Evolutionary conservation across 2,329 filamentous ascomycete species (phyloP), one percentile per base, ranked within the genome.

Genomic region (Amesomyces nigricolor): DNA sequence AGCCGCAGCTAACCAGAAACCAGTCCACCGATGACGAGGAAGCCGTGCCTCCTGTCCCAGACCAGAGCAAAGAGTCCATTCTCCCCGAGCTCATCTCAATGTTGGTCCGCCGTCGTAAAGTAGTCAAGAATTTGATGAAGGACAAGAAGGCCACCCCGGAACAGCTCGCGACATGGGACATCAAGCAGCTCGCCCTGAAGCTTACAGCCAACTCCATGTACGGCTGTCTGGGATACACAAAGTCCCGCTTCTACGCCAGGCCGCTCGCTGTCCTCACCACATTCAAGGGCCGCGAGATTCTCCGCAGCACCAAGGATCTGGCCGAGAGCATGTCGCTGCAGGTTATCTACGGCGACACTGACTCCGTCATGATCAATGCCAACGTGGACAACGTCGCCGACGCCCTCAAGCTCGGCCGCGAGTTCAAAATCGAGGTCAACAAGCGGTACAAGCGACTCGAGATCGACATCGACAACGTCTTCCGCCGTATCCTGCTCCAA

Each of bases 161-260:
- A 66, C 81, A 99, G 70, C 81, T 95, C 54, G 88, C 91, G 3
- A 91, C 92, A 0, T 99, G 92, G 91, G 94, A 99, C 63, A 97
- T 96, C 67, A 97, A 96, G 74, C 94, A 99, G 72, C 79, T 96
- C 70, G 95, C 94, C 29, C 75, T 99, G 66, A 99, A 99, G 74
- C 82, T 99, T 51, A 99, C 95, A 43, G 94, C 94, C 67, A 99
- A 99, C 75, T 97, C 92, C 62, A 99, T 99, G 95, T 99, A 99
- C 71, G 94, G 94, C 64, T 99, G 94, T 79, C 76, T 99, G 71
- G 94, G 94, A 64, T 99, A 96, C 70, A 92, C 89, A 11, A 95
- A 91, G 69, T 97, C 94, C 55, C 89, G 94, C 49, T 99, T 99
- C 75, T 99, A 99, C 67, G 94, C 94, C 57, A 85, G 94, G 54